Evolutionary conservation across 177 flowering plant species (phyloP).

Genomic region (Vitis hybrid): DNA sequence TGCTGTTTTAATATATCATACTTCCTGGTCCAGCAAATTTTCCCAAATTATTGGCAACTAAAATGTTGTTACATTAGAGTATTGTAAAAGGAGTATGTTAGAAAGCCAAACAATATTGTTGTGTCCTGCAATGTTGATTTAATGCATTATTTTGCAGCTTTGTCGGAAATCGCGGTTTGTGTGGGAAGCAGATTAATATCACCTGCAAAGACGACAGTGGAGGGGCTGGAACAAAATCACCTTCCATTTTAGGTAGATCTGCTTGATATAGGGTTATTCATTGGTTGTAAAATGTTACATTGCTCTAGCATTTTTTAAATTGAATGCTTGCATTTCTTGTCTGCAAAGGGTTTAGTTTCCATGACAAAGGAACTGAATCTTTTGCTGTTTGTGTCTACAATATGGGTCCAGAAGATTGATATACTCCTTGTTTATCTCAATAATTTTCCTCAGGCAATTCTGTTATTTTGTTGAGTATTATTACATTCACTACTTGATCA

Average conservation of each 20-base stretch:
- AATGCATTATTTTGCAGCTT: constrained; percentile 50
- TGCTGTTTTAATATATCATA: no score
- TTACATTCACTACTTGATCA: neutral
- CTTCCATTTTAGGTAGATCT: constrained; percentile 55
- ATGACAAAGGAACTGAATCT: neutral
- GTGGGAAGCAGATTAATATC: constrained; percentile 70
- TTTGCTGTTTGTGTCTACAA: neutral
- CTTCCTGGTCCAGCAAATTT: no score
- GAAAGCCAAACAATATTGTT: neutral
- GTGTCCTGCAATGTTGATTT: neutral
- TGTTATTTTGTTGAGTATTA: neutral
- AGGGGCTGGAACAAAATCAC: constrained; percentile 38
- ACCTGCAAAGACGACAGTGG: constrained; percentile 50
- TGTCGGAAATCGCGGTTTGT: constrained; percentile 73
- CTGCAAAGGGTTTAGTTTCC: neutral
- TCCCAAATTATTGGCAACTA: no score
- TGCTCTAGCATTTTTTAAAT: neutral
- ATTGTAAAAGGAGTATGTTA: no score
- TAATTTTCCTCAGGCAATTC: no score
- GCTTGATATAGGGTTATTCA: neutral
- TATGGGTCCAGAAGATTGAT: neutral
- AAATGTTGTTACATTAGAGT: no score
- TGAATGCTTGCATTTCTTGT: neutral
- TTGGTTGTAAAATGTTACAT: neutral
- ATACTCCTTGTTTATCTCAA: neutral